Percentiles rank a stretch among this genome's conserved stretches.
Evolutionary conservation across 495 filamentous ascomycete genomes (phyloP).

Genomic region (Ramalina intermedia): DNA sequence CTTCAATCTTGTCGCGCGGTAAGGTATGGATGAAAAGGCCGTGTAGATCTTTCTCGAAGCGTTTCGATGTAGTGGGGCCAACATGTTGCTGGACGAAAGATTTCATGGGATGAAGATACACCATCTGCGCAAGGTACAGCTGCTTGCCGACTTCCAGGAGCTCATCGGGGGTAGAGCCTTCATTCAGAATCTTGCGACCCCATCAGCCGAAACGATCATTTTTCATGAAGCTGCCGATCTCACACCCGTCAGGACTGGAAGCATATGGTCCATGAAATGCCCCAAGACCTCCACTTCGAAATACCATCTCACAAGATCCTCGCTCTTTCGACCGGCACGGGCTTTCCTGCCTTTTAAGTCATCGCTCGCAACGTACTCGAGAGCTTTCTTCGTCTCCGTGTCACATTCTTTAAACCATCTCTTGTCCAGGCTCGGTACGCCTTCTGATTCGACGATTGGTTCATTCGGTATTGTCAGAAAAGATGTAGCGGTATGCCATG

Average conservation of each 20-base stretch:
- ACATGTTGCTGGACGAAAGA: constrained; percentile 26
- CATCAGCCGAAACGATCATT: neutral
- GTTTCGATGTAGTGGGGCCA: constrained; percentile 19
- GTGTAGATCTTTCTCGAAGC: constrained; percentile 46
- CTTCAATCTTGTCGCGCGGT: constrained; percentile 33
- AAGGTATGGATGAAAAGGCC: constrained; percentile 52
- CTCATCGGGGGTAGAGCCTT: constrained; percentile 15
- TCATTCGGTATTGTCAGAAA: constrained; percentile 42
- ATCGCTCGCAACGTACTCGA: constrained; percentile 8
- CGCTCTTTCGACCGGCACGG: constrained; percentile 4
- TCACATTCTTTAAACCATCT: constrained; percentile 13
- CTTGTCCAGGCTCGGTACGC: constrained; percentile 5
- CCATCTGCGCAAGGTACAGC: constrained; percentile 28
- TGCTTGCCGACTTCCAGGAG: constrained; percentile 28
- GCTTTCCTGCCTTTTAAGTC: constrained; percentile 7
- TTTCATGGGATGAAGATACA: constrained; percentile 33
- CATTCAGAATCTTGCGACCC: constrained; percentile 21
- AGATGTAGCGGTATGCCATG: constrained; percentile 53
- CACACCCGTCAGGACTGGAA: constrained; percentile 26
- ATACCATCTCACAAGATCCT: constrained; percentile 36
- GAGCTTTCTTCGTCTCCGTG: constrained; percentile 6
- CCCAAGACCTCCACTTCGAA: constrained; percentile 34
- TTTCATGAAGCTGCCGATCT: neutral
- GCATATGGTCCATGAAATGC: constrained; percentile 35
- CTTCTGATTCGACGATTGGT: constrained; percentile 5